Percentiles rank a stretch among this genome's conserved stretches.
Evolutionary conservation across 106 monocot genomes (phyloP).

Genomic region (Platanthera zijinensis): DNA sequence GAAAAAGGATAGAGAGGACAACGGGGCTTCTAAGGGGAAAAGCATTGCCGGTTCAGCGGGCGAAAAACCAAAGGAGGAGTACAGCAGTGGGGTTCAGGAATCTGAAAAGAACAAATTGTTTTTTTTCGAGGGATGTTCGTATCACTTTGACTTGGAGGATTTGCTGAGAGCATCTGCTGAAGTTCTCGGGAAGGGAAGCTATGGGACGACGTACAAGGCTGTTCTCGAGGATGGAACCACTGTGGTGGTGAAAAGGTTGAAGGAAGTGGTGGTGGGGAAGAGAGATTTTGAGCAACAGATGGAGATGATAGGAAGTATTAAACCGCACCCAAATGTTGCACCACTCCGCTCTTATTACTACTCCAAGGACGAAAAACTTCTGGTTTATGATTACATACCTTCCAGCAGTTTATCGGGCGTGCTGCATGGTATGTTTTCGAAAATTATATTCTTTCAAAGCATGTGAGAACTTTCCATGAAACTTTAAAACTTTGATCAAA

Average conservation of each 20-base stretch:
- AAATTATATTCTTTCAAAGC: neutral
- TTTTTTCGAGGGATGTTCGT: slow-evolving; percentile 83
- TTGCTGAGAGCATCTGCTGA: slow-evolving; percentile 93
- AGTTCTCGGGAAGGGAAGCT: slow-evolving; percentile 94
- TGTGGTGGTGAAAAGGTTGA: slow-evolving; percentile 91
- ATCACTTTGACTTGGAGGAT: slow-evolving; percentile 93
- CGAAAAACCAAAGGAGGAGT: slow-evolving; percentile 69
- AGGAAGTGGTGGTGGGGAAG: slow-evolving; percentile 80
- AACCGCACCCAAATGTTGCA: slow-evolving; percentile 60
- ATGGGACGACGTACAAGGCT: slow-evolving; percentile 93
- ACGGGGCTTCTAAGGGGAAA: slow-evolving; percentile 40
- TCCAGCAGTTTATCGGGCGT: slow-evolving; percentile 51
- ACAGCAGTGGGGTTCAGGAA: slow-evolving; percentile 77
- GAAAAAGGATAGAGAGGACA: slow-evolving; percentile 23
- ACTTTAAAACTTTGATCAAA: neutral
- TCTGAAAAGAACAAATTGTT: slow-evolving; percentile 82
- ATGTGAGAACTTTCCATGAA: neutral
- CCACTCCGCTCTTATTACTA: slow-evolving; percentile 94
- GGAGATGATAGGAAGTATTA: slow-evolving; percentile 73
- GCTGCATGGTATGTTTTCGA: slow-evolving; percentile 68
- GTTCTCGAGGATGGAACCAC: slow-evolving; percentile 86
- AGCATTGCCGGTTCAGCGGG: slow-evolving; percentile 25
- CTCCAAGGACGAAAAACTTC: slow-evolving; percentile 97
- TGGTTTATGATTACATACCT: slow-evolving; percentile 73
- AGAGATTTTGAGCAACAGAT: slow-evolving; percentile 96